Evolutionary conservation across 169 alveolate species (phyloP), one percentile per base, ranked within the genome.

Genomic region (Plasmodium yoelii): DNA sequence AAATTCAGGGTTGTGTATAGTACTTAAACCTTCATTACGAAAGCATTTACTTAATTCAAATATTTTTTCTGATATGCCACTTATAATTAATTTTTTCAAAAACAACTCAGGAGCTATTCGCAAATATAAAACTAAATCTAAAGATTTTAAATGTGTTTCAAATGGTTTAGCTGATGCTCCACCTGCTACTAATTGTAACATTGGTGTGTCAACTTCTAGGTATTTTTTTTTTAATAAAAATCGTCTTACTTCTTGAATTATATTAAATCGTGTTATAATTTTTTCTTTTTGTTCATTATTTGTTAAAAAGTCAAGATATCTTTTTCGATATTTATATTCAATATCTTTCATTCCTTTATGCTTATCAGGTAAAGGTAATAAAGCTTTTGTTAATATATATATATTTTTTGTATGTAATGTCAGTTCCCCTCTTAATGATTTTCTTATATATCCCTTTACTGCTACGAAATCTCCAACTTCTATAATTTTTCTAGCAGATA

Each of bases 71-170:
- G 93, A 84, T 22, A 96, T 95, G 6, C 99, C 99, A 42, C 99
- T 98, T 18, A 97, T 97, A 46, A 97, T 95, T 49, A 97, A 93
- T 95, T 94, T 95, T 88, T 97, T 97, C 26, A 97, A 90, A 87
- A 95, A 97, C 9, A 97, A 94, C 90, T 97, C 99, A n/a, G 99
- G 99, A 10, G 99, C 98, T 44, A 97, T 95, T 93, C 99, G 94
- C 97, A 97, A 94, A 89, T 92, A 97, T 12, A 96, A 89, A 64
- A 96, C 95, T 94, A 96, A 93, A 86, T 96, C 93, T 47, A 97
- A 90, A 68, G 96, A 98, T 87, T 97, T 97, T 88, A 97, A 98
- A 91, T 92, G 95, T 5, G 99, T 96, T 34, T 93, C 95, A 92
- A 97, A 97, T 56, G 99, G 98, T 73, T 93, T 94, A 9, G 99